Conservation (phyloP, 331 rosid species). For the Erythrophleum ivorense region DNA sequence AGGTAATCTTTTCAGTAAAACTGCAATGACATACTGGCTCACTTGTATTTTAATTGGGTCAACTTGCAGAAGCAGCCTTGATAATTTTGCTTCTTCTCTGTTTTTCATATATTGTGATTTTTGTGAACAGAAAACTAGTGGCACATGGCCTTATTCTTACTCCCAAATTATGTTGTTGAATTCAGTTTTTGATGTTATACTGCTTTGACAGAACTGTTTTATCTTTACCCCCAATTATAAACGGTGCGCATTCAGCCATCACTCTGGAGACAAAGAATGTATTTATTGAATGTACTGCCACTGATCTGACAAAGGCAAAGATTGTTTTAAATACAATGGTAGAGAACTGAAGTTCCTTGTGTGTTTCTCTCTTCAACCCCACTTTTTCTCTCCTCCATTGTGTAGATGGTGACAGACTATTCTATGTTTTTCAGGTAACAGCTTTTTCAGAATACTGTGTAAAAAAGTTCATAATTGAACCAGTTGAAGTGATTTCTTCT, state of each 20-base stretch:
- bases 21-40: conserved; percentile 11
- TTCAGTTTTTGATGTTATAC: conserved; percentile 32
- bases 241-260: conserved; percentile 95
- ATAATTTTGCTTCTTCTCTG: conserved; percentile 2
- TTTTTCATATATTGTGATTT: neutral
- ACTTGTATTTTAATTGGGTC: conserved; percentile 4
- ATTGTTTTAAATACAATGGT: conserved; percentile 94
- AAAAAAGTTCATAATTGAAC: conserved; percentile 79
- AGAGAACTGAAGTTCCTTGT: conserved; percentile 30
- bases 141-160: conserved; percentile 19
- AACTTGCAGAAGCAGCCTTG: conserved; percentile 28
- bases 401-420: conserved; percentile 29
- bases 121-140: conserved; percentile 5
- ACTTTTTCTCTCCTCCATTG: conserved; percentile 19
- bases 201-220: conserved; percentile 75
- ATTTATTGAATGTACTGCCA: conserved; percentile 94
- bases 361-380: conserved; percentile 2
- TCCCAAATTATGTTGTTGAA: neutral
- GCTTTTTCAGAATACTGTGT: conserved; percentile 47
- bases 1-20: conserved; percentile 12
- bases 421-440: conserved; percentile 65
- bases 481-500: conserved; percentile 81
- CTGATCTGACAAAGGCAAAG: conserved; percentile 95
- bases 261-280: conserved; percentile 85
- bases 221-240: conserved; percentile 94